A percentile compares a stretch with the other conserved stretches of the same genome.
Conservation (phyloP, 106 monocot species). For the Dendrobium officinale region DNA sequence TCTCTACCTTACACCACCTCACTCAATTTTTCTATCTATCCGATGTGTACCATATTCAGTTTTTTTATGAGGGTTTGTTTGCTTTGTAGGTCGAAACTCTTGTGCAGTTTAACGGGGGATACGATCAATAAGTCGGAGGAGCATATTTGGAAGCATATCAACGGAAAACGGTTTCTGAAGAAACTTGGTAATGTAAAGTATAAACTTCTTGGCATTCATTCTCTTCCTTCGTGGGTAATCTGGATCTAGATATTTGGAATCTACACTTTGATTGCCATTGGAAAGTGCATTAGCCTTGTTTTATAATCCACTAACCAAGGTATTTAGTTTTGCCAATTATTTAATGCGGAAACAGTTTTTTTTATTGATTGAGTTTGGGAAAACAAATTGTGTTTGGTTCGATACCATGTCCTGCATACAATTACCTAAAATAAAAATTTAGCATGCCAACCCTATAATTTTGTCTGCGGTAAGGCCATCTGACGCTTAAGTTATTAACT, state of each 20-base stretch:
- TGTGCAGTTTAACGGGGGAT: slow-evolving; percentile 82
- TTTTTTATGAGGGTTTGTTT: background rate
- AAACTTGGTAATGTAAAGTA: slow-evolving; percentile 54
- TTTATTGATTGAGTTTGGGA: no score
- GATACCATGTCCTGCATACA: no score
- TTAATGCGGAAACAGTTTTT: no score
- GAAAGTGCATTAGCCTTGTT: background rate
- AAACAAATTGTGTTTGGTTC: no score
- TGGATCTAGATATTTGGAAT: background rate
- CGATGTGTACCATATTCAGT: no score
- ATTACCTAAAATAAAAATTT: no score
- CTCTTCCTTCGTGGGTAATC: background rate
- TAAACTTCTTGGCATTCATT: background rate
- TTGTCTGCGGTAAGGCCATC: no score
- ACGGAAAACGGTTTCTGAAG: slow-evolving; percentile 64
- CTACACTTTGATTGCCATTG: background rate
- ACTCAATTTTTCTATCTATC: background rate
- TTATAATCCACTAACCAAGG: no score
- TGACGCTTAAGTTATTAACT: no score
- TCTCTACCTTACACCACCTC: background rate
- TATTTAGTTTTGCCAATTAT: no score
- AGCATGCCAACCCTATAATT: no score
- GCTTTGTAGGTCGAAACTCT: slow-evolving; percentile 54
- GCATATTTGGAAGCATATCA: slow-evolving; percentile 94
- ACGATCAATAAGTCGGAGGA: slow-evolving; percentile 78